phyloP scores from a whole-genome alignment of 805 yeast genomes.

The Priceomyces carsonii region DNA sequence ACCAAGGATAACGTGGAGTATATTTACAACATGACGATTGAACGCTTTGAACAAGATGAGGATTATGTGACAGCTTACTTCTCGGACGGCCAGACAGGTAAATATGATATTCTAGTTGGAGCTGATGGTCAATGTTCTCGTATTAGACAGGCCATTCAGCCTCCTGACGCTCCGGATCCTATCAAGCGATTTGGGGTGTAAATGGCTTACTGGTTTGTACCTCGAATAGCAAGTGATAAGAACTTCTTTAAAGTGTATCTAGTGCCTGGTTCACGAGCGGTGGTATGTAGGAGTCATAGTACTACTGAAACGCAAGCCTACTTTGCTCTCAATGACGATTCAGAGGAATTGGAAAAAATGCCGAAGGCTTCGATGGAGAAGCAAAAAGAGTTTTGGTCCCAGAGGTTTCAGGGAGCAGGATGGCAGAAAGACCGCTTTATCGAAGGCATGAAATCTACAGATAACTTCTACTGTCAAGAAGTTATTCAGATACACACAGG shows the following conservation, averaged over 20 bases:
- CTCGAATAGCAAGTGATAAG: no score
- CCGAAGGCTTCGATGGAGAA: not conserved
- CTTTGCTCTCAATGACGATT: not conserved
- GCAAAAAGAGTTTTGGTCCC: not conserved
- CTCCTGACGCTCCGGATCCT: no score
- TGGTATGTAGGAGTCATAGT: no score
- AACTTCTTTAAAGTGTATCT: no score
- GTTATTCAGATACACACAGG: not conserved
- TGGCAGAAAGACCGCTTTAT: slow-evolving; percentile 1
- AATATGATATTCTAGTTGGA: not conserved
- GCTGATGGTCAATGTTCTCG: no score
- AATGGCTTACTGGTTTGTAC: no score
- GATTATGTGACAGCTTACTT: not conserved
- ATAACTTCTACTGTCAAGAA: not conserved
- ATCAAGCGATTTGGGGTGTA: no score
- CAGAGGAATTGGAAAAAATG: not conserved
- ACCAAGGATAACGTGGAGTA: not conserved
- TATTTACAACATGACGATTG: not conserved
- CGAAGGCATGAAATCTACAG: not conserved
- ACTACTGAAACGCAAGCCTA: not conserved
- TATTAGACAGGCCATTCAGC: no score
- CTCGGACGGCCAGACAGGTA: not conserved
- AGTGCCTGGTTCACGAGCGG: no score
- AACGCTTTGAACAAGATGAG: not conserved
- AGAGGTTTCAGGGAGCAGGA: not conserved